Evolutionary conservation across 345 rosid species (phyloP).

Genomic region (Rhodomyrtus tomentosa): DNA sequence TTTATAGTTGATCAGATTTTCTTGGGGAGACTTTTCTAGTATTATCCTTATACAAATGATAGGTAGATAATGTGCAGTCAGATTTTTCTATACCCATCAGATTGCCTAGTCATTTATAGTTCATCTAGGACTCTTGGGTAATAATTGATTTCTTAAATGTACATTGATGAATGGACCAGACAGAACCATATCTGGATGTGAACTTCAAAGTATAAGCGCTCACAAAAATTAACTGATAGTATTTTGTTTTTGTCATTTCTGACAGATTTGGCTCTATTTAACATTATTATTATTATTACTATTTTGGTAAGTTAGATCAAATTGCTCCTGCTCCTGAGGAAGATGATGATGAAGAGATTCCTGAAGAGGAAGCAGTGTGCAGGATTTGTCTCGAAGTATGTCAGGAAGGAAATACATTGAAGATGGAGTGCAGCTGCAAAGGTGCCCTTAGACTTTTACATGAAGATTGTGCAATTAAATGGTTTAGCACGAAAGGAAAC

Average conservation of each 20-base stretch:
- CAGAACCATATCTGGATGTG: neutral
- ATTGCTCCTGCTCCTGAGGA: constrained; percentile 36
- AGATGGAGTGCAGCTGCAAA: constrained; percentile 98
- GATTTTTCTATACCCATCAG: neutral
- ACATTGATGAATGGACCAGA: neutral
- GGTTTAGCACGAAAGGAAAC: constrained; percentile 84
- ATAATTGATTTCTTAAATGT: neutral
- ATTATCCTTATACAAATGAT: neutral
- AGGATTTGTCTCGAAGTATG: constrained; percentile 83
- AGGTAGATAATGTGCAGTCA: neutral
- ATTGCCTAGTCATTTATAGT: neutral
- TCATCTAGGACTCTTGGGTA: neutral
- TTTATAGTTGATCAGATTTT: neutral
- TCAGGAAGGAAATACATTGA: constrained; percentile 78
- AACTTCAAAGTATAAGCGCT: neutral
- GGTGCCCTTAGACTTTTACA: constrained; percentile 86
- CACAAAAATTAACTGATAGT: neutral
- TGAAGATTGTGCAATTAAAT: constrained; percentile 75
- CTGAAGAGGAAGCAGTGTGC: constrained; percentile 96
- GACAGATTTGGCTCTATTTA: neutral
- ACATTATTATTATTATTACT: too few relatives aligned
- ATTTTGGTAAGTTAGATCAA: constrained; percentile 41
- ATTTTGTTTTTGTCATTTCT: neutral
- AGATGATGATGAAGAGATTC: constrained; percentile 77
- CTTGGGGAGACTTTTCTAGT: neutral